A percentile compares a stretch with the other conserved stretches of the same genome.
Evolutionary conservation across 1,284 basidiomycete genomes (phyloP).

Genomic region (Ceratobasidium sp.): DNA sequence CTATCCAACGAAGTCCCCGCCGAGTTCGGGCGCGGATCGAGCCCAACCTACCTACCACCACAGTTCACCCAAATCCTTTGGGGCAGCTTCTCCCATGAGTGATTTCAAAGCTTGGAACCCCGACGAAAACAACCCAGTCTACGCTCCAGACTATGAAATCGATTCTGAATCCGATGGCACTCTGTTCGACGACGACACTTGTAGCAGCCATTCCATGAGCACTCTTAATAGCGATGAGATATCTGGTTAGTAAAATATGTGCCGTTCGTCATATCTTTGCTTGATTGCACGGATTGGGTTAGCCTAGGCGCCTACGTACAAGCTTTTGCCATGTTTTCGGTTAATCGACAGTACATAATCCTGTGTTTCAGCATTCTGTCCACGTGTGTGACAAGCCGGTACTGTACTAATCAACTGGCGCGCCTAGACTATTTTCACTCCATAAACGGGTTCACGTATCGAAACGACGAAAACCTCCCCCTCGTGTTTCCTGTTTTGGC

Average conservation of each 20-base stretch:
- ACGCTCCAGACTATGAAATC: not conserved
- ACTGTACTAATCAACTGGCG: no score
- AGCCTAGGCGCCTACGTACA: not conserved
- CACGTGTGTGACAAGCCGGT: no score
- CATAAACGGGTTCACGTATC: not conserved
- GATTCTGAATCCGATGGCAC: not conserved
- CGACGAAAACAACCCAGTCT: not conserved
- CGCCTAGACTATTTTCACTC: constrained; percentile 15
- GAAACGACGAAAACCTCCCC: constrained; percentile 23
- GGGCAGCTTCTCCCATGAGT: not conserved
- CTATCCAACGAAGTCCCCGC: no score
- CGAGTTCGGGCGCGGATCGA: not conserved
- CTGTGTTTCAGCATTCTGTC: no score
- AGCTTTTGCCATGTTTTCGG: no score
- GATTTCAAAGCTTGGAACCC: not conserved
- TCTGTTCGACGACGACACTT: not conserved
- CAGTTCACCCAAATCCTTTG: not conserved
- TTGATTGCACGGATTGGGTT: not conserved
- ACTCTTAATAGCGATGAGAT: constrained; percentile 21
- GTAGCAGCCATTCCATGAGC: constrained; percentile 8
- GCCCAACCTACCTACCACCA: not conserved
- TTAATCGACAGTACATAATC: no score
- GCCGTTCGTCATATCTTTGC: not conserved
- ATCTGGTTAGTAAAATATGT: constrained; percentile 6
- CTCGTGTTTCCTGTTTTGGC: constrained; percentile 3